Conservation (phyloP, 345 rosid genomes). For the Microthlaspi erraticum region DNA sequence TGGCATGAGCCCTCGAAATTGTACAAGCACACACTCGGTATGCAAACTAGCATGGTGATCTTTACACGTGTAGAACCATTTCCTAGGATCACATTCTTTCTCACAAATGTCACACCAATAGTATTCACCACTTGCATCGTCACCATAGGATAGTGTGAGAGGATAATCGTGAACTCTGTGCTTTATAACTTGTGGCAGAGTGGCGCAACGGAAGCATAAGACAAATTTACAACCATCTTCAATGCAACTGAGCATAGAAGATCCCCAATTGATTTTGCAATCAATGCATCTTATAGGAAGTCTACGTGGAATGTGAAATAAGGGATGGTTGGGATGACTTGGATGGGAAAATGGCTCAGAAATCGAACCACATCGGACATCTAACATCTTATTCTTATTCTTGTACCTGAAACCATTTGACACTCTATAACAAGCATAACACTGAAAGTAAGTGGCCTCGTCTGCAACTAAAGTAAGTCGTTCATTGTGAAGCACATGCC, state of each 20-base stretch:
- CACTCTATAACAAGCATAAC: accelerated
- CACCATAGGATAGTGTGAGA: neutral
- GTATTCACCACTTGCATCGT: neutral
- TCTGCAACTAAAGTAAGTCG: neutral
- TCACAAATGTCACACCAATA: conserved; percentile 12
- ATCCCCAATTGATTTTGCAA: too few relatives aligned
- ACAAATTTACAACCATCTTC: neutral
- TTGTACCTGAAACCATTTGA: neutral
- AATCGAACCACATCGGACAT: neutral
- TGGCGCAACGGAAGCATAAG: neutral
- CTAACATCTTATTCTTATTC: neutral
- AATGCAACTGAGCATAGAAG: neutral
- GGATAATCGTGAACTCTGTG: neutral
- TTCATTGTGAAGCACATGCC: neutral
- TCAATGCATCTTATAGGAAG: neutral
- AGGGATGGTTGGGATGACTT: neutral
- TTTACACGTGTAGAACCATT: conserved; percentile 16
- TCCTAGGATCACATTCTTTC: neutral
- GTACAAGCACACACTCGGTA: too few relatives aligned
- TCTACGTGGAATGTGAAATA: neutral
- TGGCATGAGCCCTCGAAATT: neutral
- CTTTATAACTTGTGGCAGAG: neutral
- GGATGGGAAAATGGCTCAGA: conserved; percentile 2
- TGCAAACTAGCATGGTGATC: too few relatives aligned
- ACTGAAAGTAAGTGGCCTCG: neutral